A percentile compares a stretch with the other conserved stretches of the same genome.
These are phyloP conservation scores for Colletotrichum magnum DNA, from an alignment of 2,329 filamentous ascomycete genomes.

Conservation along the genomic window DNA sequence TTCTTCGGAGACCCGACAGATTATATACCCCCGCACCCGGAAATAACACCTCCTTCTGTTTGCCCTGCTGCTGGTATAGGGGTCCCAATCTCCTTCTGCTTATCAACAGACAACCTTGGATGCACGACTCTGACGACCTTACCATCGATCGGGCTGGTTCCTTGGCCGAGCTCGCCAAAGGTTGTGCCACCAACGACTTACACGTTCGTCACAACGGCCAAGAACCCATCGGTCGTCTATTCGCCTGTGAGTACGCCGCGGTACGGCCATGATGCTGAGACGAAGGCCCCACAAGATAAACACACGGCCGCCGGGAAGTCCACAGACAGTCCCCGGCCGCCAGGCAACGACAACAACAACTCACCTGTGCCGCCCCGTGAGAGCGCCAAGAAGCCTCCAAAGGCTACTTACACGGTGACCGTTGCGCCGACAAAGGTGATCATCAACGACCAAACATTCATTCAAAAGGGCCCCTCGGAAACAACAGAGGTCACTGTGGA, in stretches of 20 bases:
- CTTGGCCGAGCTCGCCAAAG: too few species aligned
- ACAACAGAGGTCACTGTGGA: constrained; percentile 60
- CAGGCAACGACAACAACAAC: constrained; percentile 1
- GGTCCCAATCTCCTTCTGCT: not conserved
- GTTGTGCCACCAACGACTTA: constrained; percentile 46
- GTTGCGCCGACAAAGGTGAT: constrained; percentile 61
- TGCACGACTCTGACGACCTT: too few species aligned
- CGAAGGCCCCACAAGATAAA: constrained; percentile 23
- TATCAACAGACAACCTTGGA: too few species aligned
- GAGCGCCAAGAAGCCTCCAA: constrained; percentile 19
- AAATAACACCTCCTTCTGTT: constrained; percentile 53
- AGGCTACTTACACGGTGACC: constrained; percentile 55
- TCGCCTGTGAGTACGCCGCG: constrained; percentile 43
- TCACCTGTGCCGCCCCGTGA: constrained; percentile 14
- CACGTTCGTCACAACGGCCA: constrained; percentile 67
- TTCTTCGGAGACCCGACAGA: constrained; percentile 60
- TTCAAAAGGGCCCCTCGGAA: constrained; percentile 51
- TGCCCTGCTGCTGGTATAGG: constrained; percentile 8
- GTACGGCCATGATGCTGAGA: constrained; percentile 35
- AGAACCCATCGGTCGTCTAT: constrained; percentile 65
- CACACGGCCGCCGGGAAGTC: constrained; percentile 19
- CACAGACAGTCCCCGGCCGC: not conserved
- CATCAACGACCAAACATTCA: constrained; percentile 62
- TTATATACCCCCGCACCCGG: constrained; percentile 62
- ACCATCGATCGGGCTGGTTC: too few species aligned